Conservation (phyloP, 345 rosid genomes). For the Citrus australasica region DNA sequence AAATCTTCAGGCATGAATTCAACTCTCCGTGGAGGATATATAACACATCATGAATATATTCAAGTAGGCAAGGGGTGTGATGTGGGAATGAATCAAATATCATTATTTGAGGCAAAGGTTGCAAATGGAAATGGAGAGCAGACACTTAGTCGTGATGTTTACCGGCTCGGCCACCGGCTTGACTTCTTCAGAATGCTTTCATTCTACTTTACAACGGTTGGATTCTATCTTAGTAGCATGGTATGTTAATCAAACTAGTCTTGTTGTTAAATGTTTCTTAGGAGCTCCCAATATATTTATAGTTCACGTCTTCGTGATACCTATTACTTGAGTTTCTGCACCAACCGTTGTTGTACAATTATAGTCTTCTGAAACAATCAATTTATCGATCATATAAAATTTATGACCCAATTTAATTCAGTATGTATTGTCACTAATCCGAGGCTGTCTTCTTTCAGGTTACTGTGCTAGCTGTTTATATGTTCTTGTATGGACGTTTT, state of each 20-base stretch:
- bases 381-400: background rate
- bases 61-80: constrained; percentile 99
- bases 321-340: background rate
- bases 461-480: constrained; percentile 76
- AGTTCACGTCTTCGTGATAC: background rate
- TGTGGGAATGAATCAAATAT: constrained; percentile 94
- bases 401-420: background rate
- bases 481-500: constrained; percentile 90
- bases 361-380: background rate
- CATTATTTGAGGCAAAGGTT: constrained; percentile 88
- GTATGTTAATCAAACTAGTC: constrained; percentile 33
- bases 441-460: constrained; percentile 40
- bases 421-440: background rate
- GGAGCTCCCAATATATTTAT: background rate
- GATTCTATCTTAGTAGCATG: constrained; percentile 96
- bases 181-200: constrained; percentile 98
- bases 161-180: constrained; percentile 83
- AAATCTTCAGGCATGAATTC: constrained; percentile 77
- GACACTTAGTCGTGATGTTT: constrained; percentile 93
- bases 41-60: constrained; percentile 95
- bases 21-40: constrained; percentile 79
- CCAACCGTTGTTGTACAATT: background rate
- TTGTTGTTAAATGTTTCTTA: background rate
- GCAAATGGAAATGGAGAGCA: constrained; percentile 99
- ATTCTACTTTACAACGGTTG: constrained; percentile 95